Percentiles rank a stretch among this genome's conserved stretches.
These are phyloP conservation scores for Neoscytalidium dimidiatum DNA, from an alignment of 2,329 filamentous ascomycete species.

Conservation along the genomic window DNA sequence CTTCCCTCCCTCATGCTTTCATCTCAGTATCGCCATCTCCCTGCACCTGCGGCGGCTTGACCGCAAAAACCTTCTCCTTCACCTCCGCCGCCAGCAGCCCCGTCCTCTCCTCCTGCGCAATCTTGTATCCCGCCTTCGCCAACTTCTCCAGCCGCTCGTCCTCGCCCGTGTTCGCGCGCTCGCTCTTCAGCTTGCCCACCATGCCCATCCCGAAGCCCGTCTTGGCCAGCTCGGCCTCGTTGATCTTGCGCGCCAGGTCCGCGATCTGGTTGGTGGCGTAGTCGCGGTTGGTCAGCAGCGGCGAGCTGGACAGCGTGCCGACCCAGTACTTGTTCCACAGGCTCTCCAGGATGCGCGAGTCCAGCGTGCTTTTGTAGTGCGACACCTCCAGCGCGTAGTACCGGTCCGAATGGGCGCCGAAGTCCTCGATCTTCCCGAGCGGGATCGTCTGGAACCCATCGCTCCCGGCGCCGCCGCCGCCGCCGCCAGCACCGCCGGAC, in stretches of 20 bases:
- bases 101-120: constrained; percentile 64
- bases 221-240: constrained; percentile 58
- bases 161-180: constrained; percentile 29
- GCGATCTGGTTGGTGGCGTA: constrained; percentile 90
- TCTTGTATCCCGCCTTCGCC: constrained; percentile 61
- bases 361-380: constrained; percentile 91
- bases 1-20: constrained; percentile 2
- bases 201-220: constrained; percentile 29
- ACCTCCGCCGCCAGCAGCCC: constrained; percentile 64
- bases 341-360: constrained; percentile 80
- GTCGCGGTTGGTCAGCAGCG: constrained; percentile 87
- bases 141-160: constrained; percentile 61
- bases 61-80: constrained; percentile 62
- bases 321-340: constrained; percentile 99
- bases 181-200: constrained; percentile 26
- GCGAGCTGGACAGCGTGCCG: constrained; percentile 87
- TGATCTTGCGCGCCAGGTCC: constrained; percentile 82
- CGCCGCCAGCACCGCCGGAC: constrained; percentile 14
- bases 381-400: constrained; percentile 93
- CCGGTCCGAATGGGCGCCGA: constrained; percentile 84
- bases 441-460: constrained; percentile 78
- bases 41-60: neutral
- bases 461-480: constrained; percentile 25
- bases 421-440: constrained; percentile 91
- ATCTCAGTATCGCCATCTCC: constrained; percentile 19